These are phyloP conservation scores for Hypoxylon sp. DNA, from an alignment of 2,329 filamentous ascomycete species.

Conservation along the genomic window DNA sequence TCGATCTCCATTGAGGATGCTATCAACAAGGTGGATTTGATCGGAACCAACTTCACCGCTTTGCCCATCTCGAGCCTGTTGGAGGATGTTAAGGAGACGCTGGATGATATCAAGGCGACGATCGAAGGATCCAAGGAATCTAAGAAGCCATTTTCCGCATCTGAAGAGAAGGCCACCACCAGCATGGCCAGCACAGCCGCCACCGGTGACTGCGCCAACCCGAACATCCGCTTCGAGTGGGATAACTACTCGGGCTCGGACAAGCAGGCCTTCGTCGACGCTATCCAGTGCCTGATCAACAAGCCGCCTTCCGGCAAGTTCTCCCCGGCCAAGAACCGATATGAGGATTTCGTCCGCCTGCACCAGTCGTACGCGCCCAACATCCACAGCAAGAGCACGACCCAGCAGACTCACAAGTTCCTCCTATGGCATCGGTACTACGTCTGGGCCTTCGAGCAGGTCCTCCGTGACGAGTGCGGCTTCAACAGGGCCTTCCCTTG, in stretches of 20 bases:
- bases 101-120: not conserved
- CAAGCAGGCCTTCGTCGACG: constrained; percentile 51
- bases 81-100: not conserved
- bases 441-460: constrained; percentile 52
- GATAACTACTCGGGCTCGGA: constrained; percentile 52
- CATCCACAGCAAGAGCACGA: constrained; percentile 54
- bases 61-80: constrained; percentile 45
- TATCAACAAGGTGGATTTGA: constrained; percentile 43
- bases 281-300: constrained; percentile 53
- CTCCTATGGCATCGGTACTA: constrained; percentile 56
- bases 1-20: constrained; percentile 44
- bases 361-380: constrained; percentile 54
- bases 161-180: constrained; percentile 29
- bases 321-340: constrained; percentile 51
- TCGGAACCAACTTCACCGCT: constrained; percentile 49
- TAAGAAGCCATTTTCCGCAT: not conserved
- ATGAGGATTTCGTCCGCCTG: constrained; percentile 54
- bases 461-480: constrained; percentile 54
- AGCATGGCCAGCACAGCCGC: constrained; percentile 10
- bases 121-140: not conserved
- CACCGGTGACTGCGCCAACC: constrained; percentile 49
- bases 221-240: constrained; percentile 54
- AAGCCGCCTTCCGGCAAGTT: constrained; percentile 50
- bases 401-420: constrained; percentile 53
- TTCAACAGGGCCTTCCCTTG: constrained; percentile 54